A percentile compares a stretch with the other conserved stretches of the same genome.
These are phyloP conservation scores for Mucor sp. DNA, from an alignment of 371 early-diverging fungal genomes.

Conservation along the genomic window DNA sequence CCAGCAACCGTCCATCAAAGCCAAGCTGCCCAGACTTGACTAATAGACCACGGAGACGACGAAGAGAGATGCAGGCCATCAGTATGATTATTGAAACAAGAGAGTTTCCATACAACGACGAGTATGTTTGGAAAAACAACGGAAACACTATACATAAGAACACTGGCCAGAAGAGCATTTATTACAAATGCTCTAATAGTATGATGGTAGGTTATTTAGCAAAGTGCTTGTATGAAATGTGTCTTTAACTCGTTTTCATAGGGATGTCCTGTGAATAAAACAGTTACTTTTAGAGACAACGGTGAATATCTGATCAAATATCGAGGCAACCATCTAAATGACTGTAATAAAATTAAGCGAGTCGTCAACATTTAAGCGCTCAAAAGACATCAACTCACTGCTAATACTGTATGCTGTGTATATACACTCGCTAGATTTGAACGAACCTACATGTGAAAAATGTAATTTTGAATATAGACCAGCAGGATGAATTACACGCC, in stretches of 20 bases:
- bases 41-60: slow-evolving; percentile 40
- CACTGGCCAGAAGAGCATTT: slow-evolving; percentile 53
- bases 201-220: slow-evolving; percentile 14
- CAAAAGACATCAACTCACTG: neutral
- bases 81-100: slow-evolving; percentile 54
- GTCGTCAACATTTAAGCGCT: neutral
- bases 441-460: too few species aligned
- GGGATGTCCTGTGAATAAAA: slow-evolving; percentile 49
- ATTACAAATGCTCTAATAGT: slow-evolving; percentile 49
- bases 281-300: slow-evolving; percentile 48
- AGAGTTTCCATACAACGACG: slow-evolving; percentile 45
- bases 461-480: too few species aligned
- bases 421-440: neutral
- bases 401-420: neutral
- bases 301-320: slow-evolving; percentile 53
- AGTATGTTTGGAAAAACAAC: slow-evolving; percentile 57
- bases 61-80: slow-evolving; percentile 55
- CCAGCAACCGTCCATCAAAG: neutral
- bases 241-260: neutral
- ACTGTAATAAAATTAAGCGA: slow-evolving; percentile 10
- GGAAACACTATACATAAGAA: slow-evolving; percentile 55
- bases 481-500: too few species aligned
- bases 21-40: neutral
- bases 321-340: slow-evolving; percentile 46
- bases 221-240: neutral